Conservation (phyloP, 208 protist genomes). For the Jaenimonas drosophilae region DNA sequence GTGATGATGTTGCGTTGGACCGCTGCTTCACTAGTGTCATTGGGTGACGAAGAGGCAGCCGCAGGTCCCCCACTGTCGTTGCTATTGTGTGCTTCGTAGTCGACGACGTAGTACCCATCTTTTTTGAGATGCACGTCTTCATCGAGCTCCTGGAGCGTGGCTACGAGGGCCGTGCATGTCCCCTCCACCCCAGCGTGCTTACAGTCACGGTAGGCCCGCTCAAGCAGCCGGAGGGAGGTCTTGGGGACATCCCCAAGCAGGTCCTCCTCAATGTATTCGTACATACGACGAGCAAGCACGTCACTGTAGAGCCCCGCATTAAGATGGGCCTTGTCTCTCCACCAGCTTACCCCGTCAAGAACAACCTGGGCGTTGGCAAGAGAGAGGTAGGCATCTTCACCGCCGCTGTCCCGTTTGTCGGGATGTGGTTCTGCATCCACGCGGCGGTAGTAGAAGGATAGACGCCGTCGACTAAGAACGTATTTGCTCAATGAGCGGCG, state of each 20-base stretch:
- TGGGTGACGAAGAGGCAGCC: constrained; percentile 1
- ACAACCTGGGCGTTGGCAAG: constrained; percentile 33
- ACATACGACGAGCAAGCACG: constrained; percentile 44
- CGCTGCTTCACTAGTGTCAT: too few relatives aligned
- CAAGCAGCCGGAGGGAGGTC: constrained; percentile 40
- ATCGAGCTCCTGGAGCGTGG: constrained; percentile 39
- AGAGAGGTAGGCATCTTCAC: constrained; percentile 67
- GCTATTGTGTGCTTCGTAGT: too few relatives aligned
- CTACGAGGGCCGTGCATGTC: constrained; percentile 55
- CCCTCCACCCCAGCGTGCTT: constrained; percentile 40
- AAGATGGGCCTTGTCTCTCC: constrained; percentile 40
- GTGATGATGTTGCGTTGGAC: too few relatives aligned
- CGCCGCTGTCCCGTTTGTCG: constrained; percentile 32
- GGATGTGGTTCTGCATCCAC: constrained; percentile 20
- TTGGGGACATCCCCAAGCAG: constrained; percentile 33
- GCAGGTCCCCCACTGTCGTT: not conserved
- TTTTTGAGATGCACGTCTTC: constrained; percentile 21
- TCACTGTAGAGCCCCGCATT: constrained; percentile 61
- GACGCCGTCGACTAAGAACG: constrained; percentile 4
- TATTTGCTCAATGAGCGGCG: too few relatives aligned
- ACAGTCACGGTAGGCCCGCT: constrained; percentile 38
- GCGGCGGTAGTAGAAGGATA: constrained; percentile 38
- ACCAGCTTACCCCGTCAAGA: constrained; percentile 74
- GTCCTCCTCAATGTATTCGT: constrained; percentile 55
- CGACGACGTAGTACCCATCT: constrained; percentile 18